These are phyloP conservation scores for Kokia cookei DNA, from an alignment of 441 rosid genomes.

Conservation along the genomic window DNA sequence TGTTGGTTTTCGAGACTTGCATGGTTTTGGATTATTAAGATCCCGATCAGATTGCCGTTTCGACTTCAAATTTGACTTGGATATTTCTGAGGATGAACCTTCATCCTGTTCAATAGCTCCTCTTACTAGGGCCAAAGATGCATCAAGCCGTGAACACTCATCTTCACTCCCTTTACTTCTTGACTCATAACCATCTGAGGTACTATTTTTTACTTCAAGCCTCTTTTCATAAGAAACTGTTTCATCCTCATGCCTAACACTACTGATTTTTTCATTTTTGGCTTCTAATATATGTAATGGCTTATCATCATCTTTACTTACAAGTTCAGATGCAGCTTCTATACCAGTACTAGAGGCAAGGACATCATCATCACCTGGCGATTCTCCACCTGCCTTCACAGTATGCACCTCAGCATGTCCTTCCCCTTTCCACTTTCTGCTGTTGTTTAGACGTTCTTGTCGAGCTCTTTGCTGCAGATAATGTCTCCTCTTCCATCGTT, in stretches of 20 bases:
- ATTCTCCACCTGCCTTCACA: conserved; percentile 29
- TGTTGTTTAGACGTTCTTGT: conserved; percentile 82
- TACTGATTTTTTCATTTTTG: conserved; percentile 29
- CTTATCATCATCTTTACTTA: conserved; percentile 37
- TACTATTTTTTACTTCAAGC: conserved; percentile 21
- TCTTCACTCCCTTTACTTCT: conserved; percentile 25
- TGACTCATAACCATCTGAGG: conserved; percentile 18
- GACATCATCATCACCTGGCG: conserved; percentile 16
- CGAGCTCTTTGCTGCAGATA: conserved; percentile 86
- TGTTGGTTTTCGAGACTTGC: conserved; percentile 57
- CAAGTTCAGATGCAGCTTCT: conserved; percentile 31
- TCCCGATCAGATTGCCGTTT: conserved; percentile 74
- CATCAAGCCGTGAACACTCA: conserved; percentile 29
- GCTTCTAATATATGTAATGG: conserved; percentile 25
- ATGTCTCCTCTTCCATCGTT: conserved; percentile 85
- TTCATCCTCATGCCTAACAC: conserved; percentile 34
- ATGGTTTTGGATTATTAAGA: conserved; percentile 84
- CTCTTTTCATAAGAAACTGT: conserved; percentile 28
- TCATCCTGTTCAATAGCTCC: conserved; percentile 31
- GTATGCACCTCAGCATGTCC: conserved; percentile 32
- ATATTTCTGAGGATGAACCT: conserved; percentile 36
- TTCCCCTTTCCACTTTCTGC: conserved; percentile 93
- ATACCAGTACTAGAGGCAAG: conserved; percentile 21
- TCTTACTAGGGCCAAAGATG: conserved; percentile 26
- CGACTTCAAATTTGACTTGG: conserved; percentile 34